Percentiles rank a stretch among this genome's conserved stretches.
These are phyloP conservation scores for Fusarium sp. DNA, from an alignment of 2,329 filamentous ascomycete genomes.

Conservation along the genomic window DNA sequence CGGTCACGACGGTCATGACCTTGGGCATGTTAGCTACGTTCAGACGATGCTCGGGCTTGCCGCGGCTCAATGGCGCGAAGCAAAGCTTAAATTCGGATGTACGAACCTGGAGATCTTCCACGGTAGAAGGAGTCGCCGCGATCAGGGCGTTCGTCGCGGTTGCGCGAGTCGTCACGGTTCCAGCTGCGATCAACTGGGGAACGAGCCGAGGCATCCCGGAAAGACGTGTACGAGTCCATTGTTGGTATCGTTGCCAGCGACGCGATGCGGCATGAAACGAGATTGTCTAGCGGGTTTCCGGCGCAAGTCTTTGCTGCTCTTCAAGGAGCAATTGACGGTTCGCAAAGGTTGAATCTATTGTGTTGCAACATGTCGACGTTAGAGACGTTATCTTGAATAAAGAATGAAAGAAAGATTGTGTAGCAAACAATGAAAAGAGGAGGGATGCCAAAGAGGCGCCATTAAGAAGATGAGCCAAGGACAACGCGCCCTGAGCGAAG, in stretches of 20 bases:
- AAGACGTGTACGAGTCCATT: conserved; percentile 69
- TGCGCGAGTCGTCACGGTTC: conserved; percentile 65
- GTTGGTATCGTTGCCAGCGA: conserved; percentile 28
- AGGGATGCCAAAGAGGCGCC: conserved; percentile 48
- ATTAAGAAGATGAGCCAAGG: conserved; percentile 38
- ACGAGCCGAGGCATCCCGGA: conserved; percentile 64
- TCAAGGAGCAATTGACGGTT: conserved; percentile 43
- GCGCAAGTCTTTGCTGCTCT: conserved; percentile 8
- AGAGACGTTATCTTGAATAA: conserved; percentile 63
- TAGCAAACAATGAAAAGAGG: conserved; percentile 42
- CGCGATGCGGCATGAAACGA: conserved; percentile 35
- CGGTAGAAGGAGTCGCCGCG: conserved; percentile 72
- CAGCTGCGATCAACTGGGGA: conserved; percentile 67
- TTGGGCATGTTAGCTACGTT: conserved; percentile 46
- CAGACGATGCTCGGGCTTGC: neutral
- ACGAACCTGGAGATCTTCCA: conserved; percentile 78
- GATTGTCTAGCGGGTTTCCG: conserved; percentile 9
- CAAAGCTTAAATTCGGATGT: neutral
- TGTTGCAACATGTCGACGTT: conserved; percentile 67
- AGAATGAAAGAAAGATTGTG: conserved; percentile 42
- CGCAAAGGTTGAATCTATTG: conserved; percentile 57
- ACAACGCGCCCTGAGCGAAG: conserved; percentile 30
- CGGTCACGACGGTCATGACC: conserved; percentile 71
- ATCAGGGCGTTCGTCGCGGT: conserved; percentile 59
- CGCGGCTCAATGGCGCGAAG: neutral